These are phyloP conservation scores for Periconia macrospinosa DNA, from an alignment of 2,329 filamentous ascomycete genomes.

Conservation along the genomic window DNA sequence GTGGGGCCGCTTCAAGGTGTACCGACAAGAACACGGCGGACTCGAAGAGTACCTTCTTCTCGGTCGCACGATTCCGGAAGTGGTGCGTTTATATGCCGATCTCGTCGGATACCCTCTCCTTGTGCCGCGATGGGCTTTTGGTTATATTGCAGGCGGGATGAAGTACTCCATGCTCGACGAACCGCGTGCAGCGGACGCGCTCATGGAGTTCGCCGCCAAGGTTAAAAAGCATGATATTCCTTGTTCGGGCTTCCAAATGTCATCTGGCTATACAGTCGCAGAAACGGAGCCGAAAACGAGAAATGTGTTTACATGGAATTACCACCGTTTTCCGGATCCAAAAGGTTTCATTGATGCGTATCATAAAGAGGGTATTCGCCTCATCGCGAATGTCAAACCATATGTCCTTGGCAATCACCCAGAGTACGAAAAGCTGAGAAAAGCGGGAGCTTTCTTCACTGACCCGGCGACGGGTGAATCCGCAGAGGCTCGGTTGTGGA, in stretches of 20 bases:
- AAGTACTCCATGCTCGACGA: constrained; percentile 62
- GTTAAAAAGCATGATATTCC: constrained; percentile 68
- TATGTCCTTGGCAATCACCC: constrained; percentile 70
- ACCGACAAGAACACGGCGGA: constrained; percentile 71
- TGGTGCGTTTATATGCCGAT: constrained; percentile 67
- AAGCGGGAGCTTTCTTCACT: constrained; percentile 64
- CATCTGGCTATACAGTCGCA: constrained; percentile 70
- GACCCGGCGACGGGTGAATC: constrained; percentile 54
- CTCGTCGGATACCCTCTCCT: constrained; percentile 69
- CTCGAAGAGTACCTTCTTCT: constrained; percentile 72
- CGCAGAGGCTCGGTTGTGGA: constrained; percentile 68
- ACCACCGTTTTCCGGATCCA: constrained; percentile 69
- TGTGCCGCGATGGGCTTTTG: constrained; percentile 72
- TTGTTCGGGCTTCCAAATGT: constrained; percentile 73
- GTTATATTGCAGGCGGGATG: constrained; percentile 71
- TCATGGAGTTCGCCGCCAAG: constrained; percentile 64
- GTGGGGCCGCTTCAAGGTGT: constrained; percentile 75
- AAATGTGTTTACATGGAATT: constrained; percentile 74
- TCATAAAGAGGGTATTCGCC: constrained; percentile 65
- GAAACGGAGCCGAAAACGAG: constrained; percentile 69
- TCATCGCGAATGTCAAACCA: constrained; percentile 74
- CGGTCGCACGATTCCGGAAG: constrained; percentile 66
- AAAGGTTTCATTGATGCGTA: constrained; percentile 64
- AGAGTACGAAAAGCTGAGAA: constrained; percentile 63
- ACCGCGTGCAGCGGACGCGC: constrained; percentile 57